Base-by-base conservation (phyloP, 176 grass and related monocot species). In the Saccharum spontaneum region DNA sequence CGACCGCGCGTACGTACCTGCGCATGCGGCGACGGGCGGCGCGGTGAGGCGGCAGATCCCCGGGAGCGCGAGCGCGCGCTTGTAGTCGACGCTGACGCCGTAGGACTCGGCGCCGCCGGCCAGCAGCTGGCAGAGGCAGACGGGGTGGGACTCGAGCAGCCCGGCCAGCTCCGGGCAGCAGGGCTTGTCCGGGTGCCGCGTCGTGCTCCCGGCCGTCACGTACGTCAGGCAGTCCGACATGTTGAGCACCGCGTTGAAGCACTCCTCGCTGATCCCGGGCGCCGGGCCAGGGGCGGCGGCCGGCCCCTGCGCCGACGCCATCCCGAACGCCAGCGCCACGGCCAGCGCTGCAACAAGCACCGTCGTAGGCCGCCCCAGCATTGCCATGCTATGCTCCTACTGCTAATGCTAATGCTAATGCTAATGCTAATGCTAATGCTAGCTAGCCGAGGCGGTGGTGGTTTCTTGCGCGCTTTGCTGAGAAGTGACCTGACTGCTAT, bases 151-250 rank as follows among this genome's bases (percentile, higher is more conserved):
- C 40, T 95, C 89, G 34, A 93, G 76, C 82, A 98, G 77, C 4
- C 93, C 93, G 1, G 91, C 95, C 18, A 98, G 63, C 91, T 95
- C 95, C 5, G 95, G 95, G 90, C 95, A 98, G 87, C 95, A 98
- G 30, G 85, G 75, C 80, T 77, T 90, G 87, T 93, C 95, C 6
- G 95, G 95, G 73, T 46, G 23, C 36, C 73, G 79, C 46, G 10
- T 17, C 22, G 73, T 98, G 90, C 93, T 98, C 78, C 93, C 95
- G 74, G 60, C 40, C 61, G 69, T 41, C 24, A 95, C 95, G 87
- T 95, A 98, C 71, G 89, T 17, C 82, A 98, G 86, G 84, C 95
- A 98, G 76, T 88, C 87, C 4, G 95, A 85, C 82, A 95, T 83
- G 87, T 98, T 98, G 30, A 93, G 41, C 79, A 92, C 75, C 88